These are phyloP conservation scores for Cryphonectria naterciae DNA, from an alignment of 2,329 filamentous ascomycete genomes.

Conservation along the genomic window DNA sequence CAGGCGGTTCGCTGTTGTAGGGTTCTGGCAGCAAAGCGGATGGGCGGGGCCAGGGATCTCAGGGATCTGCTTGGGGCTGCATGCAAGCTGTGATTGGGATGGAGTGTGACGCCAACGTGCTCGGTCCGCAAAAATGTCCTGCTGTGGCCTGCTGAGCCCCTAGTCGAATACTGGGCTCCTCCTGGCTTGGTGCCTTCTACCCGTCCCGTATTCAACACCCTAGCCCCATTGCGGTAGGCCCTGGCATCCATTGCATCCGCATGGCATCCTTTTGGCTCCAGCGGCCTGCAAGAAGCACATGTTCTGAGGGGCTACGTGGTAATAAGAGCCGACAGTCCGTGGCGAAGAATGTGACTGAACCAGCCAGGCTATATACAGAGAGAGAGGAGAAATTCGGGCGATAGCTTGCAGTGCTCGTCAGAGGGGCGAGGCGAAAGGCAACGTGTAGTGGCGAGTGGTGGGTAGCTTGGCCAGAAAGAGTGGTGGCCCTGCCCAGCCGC, in stretches of 20 bases:
- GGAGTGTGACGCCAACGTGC: conserved; percentile 14
- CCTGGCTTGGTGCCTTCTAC: conserved; percentile 4
- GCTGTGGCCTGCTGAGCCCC: conserved; percentile 3
- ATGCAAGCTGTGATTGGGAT: conserved; percentile 7
- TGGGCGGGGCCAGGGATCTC: background rate
- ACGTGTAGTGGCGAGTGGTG: background rate
- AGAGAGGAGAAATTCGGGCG: background rate
- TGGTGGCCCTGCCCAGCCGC: background rate
- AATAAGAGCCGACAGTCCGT: background rate
- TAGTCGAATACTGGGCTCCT: background rate
- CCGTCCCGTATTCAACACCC: conserved; percentile 17
- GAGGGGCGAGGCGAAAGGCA: background rate
- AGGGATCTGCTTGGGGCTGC: conserved; percentile 1
- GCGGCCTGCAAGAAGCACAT: background rate
- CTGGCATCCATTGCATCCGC: conserved; percentile 1
- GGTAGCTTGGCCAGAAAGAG: no score
- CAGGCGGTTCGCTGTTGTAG: conserved; percentile 7
- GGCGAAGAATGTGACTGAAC: background rate
- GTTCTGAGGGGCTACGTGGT: background rate
- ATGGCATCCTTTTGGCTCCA: conserved; percentile 6
- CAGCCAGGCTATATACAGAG: background rate
- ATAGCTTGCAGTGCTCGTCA: background rate
- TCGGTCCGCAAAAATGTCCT: conserved; percentile 9
- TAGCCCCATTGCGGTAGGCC: background rate
- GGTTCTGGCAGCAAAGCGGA: background rate